Base-by-base conservation (phyloP, 2,329 filamentous ascomycete genomes). In the Diplocarpon rosae region DNA sequence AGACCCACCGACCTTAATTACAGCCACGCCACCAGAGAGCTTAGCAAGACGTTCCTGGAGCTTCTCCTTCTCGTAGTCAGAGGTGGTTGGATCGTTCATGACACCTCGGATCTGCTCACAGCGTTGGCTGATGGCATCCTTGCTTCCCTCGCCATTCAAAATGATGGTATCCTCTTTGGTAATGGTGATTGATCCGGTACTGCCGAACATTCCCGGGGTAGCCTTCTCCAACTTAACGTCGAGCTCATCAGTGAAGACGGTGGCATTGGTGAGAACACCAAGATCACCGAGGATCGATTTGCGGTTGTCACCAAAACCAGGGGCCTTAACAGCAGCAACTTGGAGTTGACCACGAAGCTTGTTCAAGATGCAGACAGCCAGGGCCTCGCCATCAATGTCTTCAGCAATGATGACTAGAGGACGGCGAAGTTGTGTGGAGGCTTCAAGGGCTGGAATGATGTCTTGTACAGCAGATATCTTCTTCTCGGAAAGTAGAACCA, bases 61-160 rank as follows among this genome's bases (percentile, higher is more conserved):
- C 81, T 98, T 98, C 84, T 98, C 92, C 80, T 95, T 96, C 80
- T 98, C 92, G 72, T 98, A 98, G 64, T 98, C 92, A 39, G 89
- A 95, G 54, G 92, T 98, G 59, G 78, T 82, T 55, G 90, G 84
- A 72, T 98, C 92, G 52, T 74, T 76, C 74, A 95, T 95, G 69
- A 96, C 88, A 57, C 90, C 89, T 58, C 92, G 89, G 69, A 98
- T 98, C 76, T 98, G 92, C 73, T 98, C 92, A 71, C 92, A 96
- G 65, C 92, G 85, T 76, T 95, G 88, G 54, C 85, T 70, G 61
- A 98, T 93, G 56, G 76, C 67, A 63, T 98, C 92, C 78, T 96
- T 95, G 81, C 73, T 83, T 54, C 92, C 92, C 62, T 95, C 88
- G 46, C 92, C 92, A 69, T 98, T 98, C 52, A 98, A 80, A 63